Percentiles rank a stretch among this genome's conserved stretches.
phyloP scores from a whole-genome alignment of 2,329 filamentous ascomycete genomes.

The Chalara sp. region DNA sequence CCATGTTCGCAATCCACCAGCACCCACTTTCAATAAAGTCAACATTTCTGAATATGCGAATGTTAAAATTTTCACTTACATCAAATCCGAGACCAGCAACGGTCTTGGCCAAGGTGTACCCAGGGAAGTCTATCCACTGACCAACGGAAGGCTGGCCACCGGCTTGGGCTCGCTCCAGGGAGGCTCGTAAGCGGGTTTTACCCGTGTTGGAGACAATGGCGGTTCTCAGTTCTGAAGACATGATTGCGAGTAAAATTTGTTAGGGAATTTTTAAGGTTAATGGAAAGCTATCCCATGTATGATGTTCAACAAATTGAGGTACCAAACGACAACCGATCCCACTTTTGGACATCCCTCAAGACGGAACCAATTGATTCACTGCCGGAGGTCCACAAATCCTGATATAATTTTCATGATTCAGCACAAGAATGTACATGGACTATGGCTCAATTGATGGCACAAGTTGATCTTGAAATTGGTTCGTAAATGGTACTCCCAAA shows the following conservation, averaged over 20 bases:
- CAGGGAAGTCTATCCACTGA: constrained; percentile 28
- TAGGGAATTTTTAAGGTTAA: no score
- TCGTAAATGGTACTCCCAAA: neutral
- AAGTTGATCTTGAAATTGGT: neutral
- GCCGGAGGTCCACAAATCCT: no score
- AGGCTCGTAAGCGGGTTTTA: constrained; percentile 24
- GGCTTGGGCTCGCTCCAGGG: constrained; percentile 24
- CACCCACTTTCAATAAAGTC: constrained; percentile 38
- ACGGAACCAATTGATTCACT: no score
- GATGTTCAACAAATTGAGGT: neutral
- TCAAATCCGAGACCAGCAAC: constrained; percentile 25
- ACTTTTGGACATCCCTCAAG: no score
- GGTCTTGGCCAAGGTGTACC: constrained; percentile 26
- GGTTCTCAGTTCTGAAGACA: neutral
- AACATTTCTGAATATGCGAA: no score
- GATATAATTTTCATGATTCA: no score
- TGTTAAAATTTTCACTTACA: constrained; percentile 13
- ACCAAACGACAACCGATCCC: no score
- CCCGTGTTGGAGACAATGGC: constrained; percentile 22
- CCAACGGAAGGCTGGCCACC: constrained; percentile 25
- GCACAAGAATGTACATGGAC: neutral
- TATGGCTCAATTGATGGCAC: no score
- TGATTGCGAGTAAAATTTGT: neutral
- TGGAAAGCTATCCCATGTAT: neutral
- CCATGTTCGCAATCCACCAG: constrained; percentile 51